Percentiles rank a stretch among this genome's conserved stretches.
These are phyloP conservation scores for Physaria fendleri DNA, from an alignment of 345 rosid species.

Conservation along the genomic window DNA sequence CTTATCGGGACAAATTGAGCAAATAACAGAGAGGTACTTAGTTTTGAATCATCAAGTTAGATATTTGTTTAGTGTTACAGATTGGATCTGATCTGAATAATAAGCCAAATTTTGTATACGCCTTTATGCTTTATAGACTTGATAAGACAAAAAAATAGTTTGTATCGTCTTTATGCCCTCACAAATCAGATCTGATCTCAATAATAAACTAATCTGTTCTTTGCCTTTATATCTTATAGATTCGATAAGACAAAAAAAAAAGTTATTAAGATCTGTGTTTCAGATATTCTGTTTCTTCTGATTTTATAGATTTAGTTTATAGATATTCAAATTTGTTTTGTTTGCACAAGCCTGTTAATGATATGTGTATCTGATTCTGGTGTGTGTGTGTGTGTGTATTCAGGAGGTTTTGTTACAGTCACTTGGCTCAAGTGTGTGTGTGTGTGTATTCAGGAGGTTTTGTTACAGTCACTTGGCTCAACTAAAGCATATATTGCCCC, in stretches of 20 bases:
- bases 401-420: constrained; percentile 71
- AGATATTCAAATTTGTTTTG: neutral
- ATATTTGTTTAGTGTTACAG: neutral
- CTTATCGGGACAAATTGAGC: constrained; percentile 48
- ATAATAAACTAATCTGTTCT: too few relatives aligned
- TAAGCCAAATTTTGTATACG: neutral
- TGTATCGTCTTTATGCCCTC: too few relatives aligned
- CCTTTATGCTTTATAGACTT: neutral
- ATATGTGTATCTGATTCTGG: neutral
- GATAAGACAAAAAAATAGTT: neutral
- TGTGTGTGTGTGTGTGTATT: neutral
- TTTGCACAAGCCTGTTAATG: neutral
- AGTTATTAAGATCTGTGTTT: too few relatives aligned
- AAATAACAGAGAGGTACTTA: constrained; percentile 63
- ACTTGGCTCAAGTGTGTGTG: constrained; percentile 47
- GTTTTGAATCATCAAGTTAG: neutral
- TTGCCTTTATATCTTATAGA: too few relatives aligned
- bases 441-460: constrained; percentile 59
- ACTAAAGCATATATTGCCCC: constrained; percentile 64
- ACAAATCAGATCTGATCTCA: too few relatives aligned
- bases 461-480: constrained; percentile 60
- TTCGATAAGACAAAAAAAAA: too few relatives aligned
- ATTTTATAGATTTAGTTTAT: too few relatives aligned
- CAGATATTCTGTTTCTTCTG: too few relatives aligned
- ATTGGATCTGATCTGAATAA: neutral